These are phyloP conservation scores for Calonectria pseudoturangicola DNA, from an alignment of 2,329 filamentous ascomycete species.

Conservation along the genomic window DNA sequence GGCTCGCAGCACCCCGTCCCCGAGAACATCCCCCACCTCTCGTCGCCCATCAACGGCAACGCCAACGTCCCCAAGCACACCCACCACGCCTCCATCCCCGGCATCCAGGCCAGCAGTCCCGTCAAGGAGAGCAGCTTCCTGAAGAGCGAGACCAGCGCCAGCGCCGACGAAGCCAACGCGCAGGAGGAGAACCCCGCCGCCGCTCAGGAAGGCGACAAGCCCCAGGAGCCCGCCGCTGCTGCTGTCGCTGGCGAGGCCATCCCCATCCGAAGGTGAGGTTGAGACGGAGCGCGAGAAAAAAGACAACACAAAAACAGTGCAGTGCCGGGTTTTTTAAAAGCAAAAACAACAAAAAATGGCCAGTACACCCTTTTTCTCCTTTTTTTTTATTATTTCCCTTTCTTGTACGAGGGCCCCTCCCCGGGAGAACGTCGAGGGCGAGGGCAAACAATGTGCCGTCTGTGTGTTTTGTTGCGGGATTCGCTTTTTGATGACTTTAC, in stretches of 20 bases:
- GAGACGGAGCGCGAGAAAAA: background rate
- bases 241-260: constrained; percentile 66
- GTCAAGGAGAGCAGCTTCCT: constrained; percentile 94
- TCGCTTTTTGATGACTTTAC: constrained; percentile 56
- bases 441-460: constrained; percentile 29
- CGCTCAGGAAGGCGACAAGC: constrained; percentile 56
- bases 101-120: constrained; percentile 82
- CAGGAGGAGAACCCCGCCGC: constrained; percentile 5
- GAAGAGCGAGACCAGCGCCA: constrained; percentile 85
- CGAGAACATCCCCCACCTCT: constrained; percentile 94
- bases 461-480: constrained; percentile 48
- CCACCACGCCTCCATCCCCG: constrained; percentile 65
- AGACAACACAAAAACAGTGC: constrained; percentile 15
- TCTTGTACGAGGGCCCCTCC: constrained; percentile 42
- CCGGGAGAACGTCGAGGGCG: constrained; percentile 32
- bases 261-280: constrained; percentile 75
- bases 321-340: constrained; percentile 13
- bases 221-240: constrained; percentile 60
- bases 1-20: constrained; percentile 96
- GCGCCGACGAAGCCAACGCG: constrained; percentile 52
- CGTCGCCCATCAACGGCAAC: constrained; percentile 74
- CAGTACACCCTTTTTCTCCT: background rate
- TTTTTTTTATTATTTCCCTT: background rate
- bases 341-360: background rate
- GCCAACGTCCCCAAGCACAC: constrained; percentile 61